Conservation (phyloP, 2,329 filamentous ascomycete species). For the Diaporthe sp. region DNA sequence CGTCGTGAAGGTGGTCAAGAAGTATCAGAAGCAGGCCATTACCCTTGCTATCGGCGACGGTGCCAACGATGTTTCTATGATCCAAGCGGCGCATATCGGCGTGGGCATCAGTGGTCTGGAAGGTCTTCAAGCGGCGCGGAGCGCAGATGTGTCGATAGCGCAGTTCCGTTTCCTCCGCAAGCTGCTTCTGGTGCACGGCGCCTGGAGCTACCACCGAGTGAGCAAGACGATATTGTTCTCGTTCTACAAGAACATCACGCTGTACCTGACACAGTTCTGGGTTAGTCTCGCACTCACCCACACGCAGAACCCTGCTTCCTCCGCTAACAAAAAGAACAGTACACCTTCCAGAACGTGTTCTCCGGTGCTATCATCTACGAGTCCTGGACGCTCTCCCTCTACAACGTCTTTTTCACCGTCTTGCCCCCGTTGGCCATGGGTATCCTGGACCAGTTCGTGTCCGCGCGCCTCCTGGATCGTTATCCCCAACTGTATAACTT, state of each 20-base stretch:
- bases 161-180: slow-evolving; percentile 97
- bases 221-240: slow-evolving; percentile 98
- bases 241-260: slow-evolving; percentile 98
- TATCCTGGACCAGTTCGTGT: slow-evolving; percentile 98
- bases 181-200: slow-evolving; percentile 92
- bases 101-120: slow-evolving; percentile 98
- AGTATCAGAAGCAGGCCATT: slow-evolving; percentile 88
- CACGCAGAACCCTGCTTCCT: not conserved
- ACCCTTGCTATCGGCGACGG: slow-evolving; percentile 97
- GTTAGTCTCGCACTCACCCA: slow-evolving; percentile 64
- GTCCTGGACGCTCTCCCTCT: slow-evolving; percentile 99
- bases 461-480: slow-evolving; percentile 90
- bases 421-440: slow-evolving; percentile 94
- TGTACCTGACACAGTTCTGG: slow-evolving; percentile 99
- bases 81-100: slow-evolving; percentile 97
- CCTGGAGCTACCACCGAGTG: slow-evolving; percentile 97
- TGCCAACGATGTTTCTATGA: slow-evolving; percentile 99
- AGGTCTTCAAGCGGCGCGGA: slow-evolving; percentile 95
- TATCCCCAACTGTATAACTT: slow-evolving; percentile 97
- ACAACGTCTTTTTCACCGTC: slow-evolving; percentile 98
- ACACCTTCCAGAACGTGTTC: slow-evolving; percentile 98
- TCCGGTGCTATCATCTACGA: slow-evolving; percentile 98
- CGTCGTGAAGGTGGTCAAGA: slow-evolving; percentile 98
- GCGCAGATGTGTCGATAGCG: slow-evolving; percentile 94
- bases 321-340: slow-evolving; percentile 66